These are phyloP conservation scores for Drosera capensis DNA, from an alignment of 148 eudicot genomes.

Conservation along the genomic window DNA sequence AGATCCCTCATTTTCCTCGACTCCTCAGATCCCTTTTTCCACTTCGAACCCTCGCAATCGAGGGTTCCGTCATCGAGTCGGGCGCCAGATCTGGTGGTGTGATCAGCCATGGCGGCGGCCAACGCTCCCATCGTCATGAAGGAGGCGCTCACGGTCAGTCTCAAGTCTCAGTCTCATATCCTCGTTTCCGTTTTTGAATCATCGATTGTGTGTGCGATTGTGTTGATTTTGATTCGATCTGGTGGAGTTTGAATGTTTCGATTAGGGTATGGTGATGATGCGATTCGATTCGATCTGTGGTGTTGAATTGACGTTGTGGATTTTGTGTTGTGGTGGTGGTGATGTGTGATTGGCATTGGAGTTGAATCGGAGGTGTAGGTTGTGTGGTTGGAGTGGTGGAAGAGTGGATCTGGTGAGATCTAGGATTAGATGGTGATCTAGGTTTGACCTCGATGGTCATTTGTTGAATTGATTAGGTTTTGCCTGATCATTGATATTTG, in stretches of 20 bases:
- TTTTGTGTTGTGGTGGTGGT: too few relatives aligned
- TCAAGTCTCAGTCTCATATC: not conserved
- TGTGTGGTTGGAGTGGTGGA: not conserved
- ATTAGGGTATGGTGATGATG: too few relatives aligned
- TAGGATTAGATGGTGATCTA: slow-evolving; percentile 2
- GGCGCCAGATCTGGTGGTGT: too few relatives aligned
- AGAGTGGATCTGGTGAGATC: slow-evolving; percentile 1
- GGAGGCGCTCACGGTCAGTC: slow-evolving; percentile 74
- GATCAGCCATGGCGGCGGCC: slow-evolving; percentile 98
- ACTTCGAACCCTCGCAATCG: too few relatives aligned
- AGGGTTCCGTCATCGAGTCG: too few relatives aligned
- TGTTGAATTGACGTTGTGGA: too few relatives aligned
- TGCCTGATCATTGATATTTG: not conserved
- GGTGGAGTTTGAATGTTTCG: too few relatives aligned
- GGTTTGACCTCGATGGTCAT: slow-evolving; percentile 33
- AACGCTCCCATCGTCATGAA: slow-evolving; percentile 94
- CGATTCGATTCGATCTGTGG: too few relatives aligned
- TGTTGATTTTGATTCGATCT: not conserved
- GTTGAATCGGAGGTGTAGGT: not conserved
- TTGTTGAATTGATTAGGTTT: not conserved
- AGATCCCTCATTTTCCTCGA: too few relatives aligned
- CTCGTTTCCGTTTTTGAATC: not conserved
- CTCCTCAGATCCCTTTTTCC: too few relatives aligned
- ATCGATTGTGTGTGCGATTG: not conserved
- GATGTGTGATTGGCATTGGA: not conserved